phyloP scores from a whole-genome alignment of 2,329 filamentous ascomycete species.

The Ascochyta viciae-villosae region DNA sequence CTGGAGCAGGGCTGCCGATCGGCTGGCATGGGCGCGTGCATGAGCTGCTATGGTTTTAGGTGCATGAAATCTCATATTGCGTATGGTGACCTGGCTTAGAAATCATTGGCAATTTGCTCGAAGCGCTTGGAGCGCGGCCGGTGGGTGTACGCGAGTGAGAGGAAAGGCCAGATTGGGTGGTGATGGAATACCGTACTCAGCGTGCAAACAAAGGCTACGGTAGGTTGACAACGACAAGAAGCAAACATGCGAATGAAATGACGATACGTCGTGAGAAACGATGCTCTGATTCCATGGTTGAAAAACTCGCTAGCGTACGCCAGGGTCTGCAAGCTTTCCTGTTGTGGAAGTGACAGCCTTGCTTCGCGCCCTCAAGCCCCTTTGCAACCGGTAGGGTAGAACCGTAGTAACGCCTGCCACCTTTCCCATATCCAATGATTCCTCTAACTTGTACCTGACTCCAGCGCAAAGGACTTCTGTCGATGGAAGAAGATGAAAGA shows the following conservation, averaged over 20 bases:
- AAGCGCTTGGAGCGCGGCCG: conserved; percentile 7
- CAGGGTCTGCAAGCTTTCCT: conserved; percentile 5
- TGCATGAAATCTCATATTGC: background rate
- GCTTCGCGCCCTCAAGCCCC: background rate
- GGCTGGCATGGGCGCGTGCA: conserved; percentile 1
- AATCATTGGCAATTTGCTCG: background rate
- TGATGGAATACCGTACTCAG: background rate
- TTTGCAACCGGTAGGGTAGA: background rate
- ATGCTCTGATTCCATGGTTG: background rate
- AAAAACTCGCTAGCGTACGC: background rate
- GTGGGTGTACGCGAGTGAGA: background rate
- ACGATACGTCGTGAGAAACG: background rate
- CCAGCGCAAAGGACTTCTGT: background rate
- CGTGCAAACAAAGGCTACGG: background rate
- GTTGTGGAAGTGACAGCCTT: conserved; percentile 1
- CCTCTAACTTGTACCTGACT: background rate
- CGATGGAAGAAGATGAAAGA: background rate
- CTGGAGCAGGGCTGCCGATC: background rate
- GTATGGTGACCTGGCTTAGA: background rate
- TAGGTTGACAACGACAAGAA: background rate
- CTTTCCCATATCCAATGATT: background rate
- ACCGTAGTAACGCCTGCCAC: background rate
- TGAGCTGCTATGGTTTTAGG: background rate
- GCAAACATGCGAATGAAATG: background rate
- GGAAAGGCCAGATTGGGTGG: background rate